Percentiles rank a stretch among this genome's conserved stretches.
These are phyloP conservation scores for Debaryomycetaceae sp. DNA, from an alignment of 1,139 yeast genomes.

Conservation along the genomic window DNA sequence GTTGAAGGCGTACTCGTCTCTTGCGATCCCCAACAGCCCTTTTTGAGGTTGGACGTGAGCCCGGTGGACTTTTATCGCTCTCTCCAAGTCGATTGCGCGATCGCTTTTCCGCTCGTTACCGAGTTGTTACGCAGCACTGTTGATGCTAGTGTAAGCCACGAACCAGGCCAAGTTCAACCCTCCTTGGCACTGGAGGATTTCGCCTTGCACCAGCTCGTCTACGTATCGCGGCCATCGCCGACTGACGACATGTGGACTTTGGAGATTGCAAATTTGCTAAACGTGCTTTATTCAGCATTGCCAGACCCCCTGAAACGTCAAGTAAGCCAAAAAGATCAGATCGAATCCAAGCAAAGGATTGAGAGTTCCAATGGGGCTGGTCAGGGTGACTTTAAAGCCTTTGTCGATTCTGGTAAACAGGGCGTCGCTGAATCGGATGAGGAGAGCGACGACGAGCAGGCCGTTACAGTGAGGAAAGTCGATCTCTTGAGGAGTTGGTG, in stretches of 20 bases:
- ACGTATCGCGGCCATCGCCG: constrained; percentile 10
- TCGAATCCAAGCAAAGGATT: constrained; percentile 23
- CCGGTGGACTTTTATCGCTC: background rate
- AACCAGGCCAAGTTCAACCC: too few species aligned
- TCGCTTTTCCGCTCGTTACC: constrained; percentile 1
- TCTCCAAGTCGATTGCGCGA: constrained; percentile 1
- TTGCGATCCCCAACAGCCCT: constrained; percentile 3
- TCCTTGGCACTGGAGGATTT: background rate
- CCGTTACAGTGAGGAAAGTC: background rate
- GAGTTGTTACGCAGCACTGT: too few species aligned
- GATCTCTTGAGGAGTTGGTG: background rate
- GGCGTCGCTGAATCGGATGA: background rate
- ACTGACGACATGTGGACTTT: constrained; percentile 9
- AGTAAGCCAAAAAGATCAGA: constrained; percentile 31
- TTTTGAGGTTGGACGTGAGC: too few species aligned
- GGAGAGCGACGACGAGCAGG: background rate
- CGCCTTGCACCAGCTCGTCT: constrained; percentile 9
- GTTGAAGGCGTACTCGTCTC: constrained; percentile 18
- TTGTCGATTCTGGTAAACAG: background rate
- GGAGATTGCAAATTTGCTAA: constrained; percentile 18
- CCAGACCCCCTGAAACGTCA: constrained; percentile 18
- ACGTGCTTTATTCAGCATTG: constrained; percentile 16
- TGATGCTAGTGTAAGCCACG: too few species aligned
- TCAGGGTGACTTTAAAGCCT: background rate
- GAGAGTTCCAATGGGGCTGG: constrained; percentile 7